Evolutionary conservation across 257 asterid genomes (phyloP), one percentile per base, ranked within the genome.

Genomic region (Przewalskia tangutica): DNA sequence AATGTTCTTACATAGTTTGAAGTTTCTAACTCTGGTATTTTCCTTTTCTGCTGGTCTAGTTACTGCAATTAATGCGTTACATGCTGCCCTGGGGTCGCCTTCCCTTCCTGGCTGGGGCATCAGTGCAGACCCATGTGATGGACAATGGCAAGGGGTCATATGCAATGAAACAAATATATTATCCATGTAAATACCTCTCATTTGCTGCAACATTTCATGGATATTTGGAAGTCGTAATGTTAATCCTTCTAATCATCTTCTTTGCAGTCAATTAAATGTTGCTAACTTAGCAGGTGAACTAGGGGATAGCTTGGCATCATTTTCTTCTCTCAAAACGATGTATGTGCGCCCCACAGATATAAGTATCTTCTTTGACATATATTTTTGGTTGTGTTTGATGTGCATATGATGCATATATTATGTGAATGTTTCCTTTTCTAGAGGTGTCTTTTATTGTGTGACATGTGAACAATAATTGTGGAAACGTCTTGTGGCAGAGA

Each of bases 241-340:
- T 51, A 51, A 56, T 65, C 63, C 12, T 81, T 66, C 83, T 81
- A 51, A 32, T 51, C 77, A 48, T 80, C 58, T 80, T 63, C 48
- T 81, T 27, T 89, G 53, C 83, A 92, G 97, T 89, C 88, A 88
- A 48, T 73, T 92, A 81, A 84, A 75, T 46, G 91, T 89, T 82
- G 97, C 95, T 73, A 93, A 93, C 87, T 86, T 94, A 91, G 91
- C 85, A 16, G 99, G 99, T 63, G 97, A 91, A 81, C 88, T 96
- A 84, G 98, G 98, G 27, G 91, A 92, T 79, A 86, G 83, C 80
- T 91, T 96, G 11, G 91, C 84, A 38, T 91, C 86, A 36, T 96
- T 96, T 89, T 81, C 98, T 83, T 82, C 98, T 17, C 83, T 96
- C 81, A 81, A 84, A 83, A 79, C 88, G 1, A 87, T 92, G 97